Conservation (phyloP, 1,284 basidiomycete species). For the Ustilago lituana region DNA sequence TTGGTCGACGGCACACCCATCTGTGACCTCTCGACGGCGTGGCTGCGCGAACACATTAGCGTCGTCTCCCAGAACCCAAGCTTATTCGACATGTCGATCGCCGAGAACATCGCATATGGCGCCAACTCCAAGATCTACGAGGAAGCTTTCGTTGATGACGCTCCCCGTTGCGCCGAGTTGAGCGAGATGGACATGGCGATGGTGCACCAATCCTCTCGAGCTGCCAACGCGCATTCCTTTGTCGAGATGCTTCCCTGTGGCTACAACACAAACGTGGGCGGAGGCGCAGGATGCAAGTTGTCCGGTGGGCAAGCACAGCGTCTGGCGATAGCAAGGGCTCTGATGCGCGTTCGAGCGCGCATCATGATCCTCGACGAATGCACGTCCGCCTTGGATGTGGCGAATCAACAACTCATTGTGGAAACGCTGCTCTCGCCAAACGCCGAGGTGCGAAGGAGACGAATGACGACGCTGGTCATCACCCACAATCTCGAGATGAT, state of each 20-base stretch:
- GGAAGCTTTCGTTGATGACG: not conserved
- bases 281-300: constrained; percentile 80
- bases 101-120: constrained; percentile 60
- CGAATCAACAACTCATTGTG: constrained; percentile 70
- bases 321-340: constrained; percentile 87
- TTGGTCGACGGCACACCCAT: constrained; percentile 39
- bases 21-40: constrained; percentile 18
- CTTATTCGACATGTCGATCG: constrained; percentile 57
- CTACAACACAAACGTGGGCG: constrained; percentile 86
- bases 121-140: constrained; percentile 28
- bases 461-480: constrained; percentile 83
- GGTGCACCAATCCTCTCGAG: constrained; percentile 76
- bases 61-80: constrained; percentile 55
- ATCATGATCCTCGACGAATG: constrained; percentile 94
- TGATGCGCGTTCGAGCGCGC: constrained; percentile 75
- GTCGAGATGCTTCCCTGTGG: constrained; percentile 80
- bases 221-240: constrained; percentile 87
- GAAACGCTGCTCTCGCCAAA: constrained; percentile 73
- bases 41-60: constrained; percentile 58
- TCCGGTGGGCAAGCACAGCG: constrained; percentile 96
- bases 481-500: constrained; percentile 93
- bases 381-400: constrained; percentile 82
- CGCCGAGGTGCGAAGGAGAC: constrained; percentile 14
- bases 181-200: constrained; percentile 67
- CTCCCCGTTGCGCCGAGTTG: not conserved